Conservation (phyloP, 2,329 filamentous ascomycete genomes). For the Penicillium sp. region DNA sequence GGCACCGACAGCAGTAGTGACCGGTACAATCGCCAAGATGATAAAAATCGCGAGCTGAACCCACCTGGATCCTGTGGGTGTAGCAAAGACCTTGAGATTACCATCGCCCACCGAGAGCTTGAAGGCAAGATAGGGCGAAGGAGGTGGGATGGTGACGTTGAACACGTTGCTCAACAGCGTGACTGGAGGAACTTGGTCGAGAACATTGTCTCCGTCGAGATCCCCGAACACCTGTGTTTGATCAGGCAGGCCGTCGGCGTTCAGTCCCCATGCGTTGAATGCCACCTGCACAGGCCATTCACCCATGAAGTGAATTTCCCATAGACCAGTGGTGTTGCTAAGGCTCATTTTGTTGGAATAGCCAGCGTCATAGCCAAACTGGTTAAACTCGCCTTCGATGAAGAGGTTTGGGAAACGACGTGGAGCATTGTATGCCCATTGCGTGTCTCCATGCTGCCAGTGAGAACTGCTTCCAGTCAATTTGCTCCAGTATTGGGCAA, state of each 20-base stretch:
- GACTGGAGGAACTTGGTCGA: conserved; percentile 63
- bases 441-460: conserved; percentile 58
- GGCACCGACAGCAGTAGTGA: conserved; percentile 51
- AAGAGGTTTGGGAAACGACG: conserved; percentile 65
- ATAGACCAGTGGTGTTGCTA: conserved; percentile 48
- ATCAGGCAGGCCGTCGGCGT: conserved; percentile 63
- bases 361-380: conserved; percentile 64
- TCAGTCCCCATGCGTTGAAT: conserved; percentile 67
- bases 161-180: conserved; percentile 57
- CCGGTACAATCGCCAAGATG: conserved; percentile 55
- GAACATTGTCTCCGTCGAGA: conserved; percentile 58
- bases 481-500: conserved; percentile 64
- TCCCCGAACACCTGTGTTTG: conserved; percentile 61
- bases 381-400: conserved; percentile 63
- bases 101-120: conserved; percentile 58
- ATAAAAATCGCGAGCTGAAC: conserved; percentile 56
- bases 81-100: conserved; percentile 51
- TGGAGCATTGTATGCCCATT: conserved; percentile 38
- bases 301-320: conserved; percentile 61
- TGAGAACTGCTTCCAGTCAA: conserved; percentile 61
- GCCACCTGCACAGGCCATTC: conserved; percentile 65
- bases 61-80: conserved; percentile 55
- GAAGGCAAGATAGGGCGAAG: conserved; percentile 57
- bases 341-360: conserved; percentile 56
- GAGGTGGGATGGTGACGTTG: conserved; percentile 60